Conservation (phyloP, 148 eudicot species). For the Amaranthus palmeri region DNA sequence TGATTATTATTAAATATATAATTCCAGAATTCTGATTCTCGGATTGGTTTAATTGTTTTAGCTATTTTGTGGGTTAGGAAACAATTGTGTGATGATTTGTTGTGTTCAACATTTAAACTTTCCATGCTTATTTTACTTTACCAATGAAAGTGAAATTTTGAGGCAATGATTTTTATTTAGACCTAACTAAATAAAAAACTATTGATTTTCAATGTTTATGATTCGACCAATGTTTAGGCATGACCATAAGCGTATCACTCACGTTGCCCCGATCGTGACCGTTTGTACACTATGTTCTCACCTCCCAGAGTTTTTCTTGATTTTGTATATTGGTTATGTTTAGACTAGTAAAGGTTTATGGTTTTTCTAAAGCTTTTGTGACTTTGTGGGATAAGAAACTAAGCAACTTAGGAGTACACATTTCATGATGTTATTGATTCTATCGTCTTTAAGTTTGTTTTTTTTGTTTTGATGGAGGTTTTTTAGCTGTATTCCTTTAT, state of each 20-base stretch:
- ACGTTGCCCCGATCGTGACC: no score
- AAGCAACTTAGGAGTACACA: not conserved
- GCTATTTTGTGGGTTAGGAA: no score
- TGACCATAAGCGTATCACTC: no score
- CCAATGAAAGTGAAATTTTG: no score
- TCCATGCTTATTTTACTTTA: no score
- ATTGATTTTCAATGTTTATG: no score
- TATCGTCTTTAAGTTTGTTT: not conserved
- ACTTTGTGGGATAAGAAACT: not conserved
- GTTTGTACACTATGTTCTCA: no score
- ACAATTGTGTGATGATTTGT: no score
- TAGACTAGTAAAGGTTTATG: not conserved
- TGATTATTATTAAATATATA: not conserved
- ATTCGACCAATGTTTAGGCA: no score
- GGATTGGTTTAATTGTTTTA: not conserved
- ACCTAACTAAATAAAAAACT: no score
- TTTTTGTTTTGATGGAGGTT: not conserved
- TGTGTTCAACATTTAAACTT: no score
- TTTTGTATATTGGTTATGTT: not conserved
- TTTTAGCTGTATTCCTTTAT: not conserved
- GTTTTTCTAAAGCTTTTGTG: not conserved
- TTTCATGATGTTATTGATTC: not conserved
- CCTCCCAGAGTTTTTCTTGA: not conserved
- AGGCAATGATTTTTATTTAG: no score
- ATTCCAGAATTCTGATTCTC: not conserved